A percentile compares a stretch with the other conserved stretches of the same genome.
Conservation (phyloP, 768 basidiomycete species). For the Tylopilus balloui region DNA sequence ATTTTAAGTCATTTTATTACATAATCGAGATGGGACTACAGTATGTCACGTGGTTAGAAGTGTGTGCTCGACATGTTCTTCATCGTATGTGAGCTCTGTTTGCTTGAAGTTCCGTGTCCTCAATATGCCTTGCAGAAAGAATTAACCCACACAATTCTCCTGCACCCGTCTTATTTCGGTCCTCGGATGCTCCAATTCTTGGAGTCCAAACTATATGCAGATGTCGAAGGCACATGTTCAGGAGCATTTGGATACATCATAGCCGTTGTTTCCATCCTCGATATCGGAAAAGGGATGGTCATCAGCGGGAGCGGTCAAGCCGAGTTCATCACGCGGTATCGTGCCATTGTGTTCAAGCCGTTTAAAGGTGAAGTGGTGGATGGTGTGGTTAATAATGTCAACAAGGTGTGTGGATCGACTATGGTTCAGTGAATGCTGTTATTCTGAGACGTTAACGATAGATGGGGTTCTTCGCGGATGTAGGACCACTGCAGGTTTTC, state of each 20-base stretch:
- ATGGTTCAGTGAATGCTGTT: background rate
- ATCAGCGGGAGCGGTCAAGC: slow-evolving; percentile 90
- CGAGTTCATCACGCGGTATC: slow-evolving; percentile 91
- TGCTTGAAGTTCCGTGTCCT: background rate
- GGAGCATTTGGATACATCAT: slow-evolving; percentile 95
- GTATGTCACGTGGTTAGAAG: slow-evolving; percentile 12
- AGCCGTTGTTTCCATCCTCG: slow-evolving; percentile 83
- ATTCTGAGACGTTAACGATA: slow-evolving; percentile 29
- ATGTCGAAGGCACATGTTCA: slow-evolving; percentile 96
- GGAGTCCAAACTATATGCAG: slow-evolving; percentile 87
- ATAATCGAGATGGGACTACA: slow-evolving; percentile 8
- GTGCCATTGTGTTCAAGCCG: slow-evolving; percentile 98
- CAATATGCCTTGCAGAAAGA: slow-evolving; percentile 62
- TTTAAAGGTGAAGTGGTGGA: slow-evolving; percentile 99
- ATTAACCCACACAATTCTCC: slow-evolving; percentile 92
- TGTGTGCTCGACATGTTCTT: slow-evolving; percentile 51
- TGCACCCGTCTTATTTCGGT: slow-evolving; percentile 98
- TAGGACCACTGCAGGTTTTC: slow-evolving; percentile 91
- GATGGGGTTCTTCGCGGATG: slow-evolving; percentile 99
- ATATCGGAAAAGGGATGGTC: slow-evolving; percentile 91
- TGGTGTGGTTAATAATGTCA: slow-evolving; percentile 92
- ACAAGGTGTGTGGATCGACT: slow-evolving; percentile 59
- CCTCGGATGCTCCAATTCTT: slow-evolving; percentile 93
- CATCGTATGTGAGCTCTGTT: slow-evolving; percentile 47
- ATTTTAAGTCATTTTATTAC: slow-evolving; percentile 15